Evolutionary conservation across 257 asterid genomes (phyloP).

Genomic region (Cinchona pubescens): DNA sequence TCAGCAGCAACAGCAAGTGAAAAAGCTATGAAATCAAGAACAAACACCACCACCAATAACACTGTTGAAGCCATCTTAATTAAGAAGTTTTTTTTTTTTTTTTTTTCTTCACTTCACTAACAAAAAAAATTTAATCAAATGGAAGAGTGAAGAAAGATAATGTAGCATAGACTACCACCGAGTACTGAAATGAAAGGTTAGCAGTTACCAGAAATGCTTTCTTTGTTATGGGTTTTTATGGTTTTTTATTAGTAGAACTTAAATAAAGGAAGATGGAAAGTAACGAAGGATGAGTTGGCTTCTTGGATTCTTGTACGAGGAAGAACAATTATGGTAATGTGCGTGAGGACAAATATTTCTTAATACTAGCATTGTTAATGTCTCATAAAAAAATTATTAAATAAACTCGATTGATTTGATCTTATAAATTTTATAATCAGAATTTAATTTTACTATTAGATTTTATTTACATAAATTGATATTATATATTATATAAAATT

Average conservation of each 20-base stretch:
- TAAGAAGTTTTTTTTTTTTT: neutral
- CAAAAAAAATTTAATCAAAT: neutral
- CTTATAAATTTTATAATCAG: too few species aligned
- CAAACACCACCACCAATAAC: constrained; percentile 44
- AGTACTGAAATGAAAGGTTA: too few species aligned
- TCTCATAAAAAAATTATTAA: too few species aligned
- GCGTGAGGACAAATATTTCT: too few species aligned
- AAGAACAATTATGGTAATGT: too few species aligned
- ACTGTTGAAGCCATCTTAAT: constrained; percentile 50
- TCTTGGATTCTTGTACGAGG: neutral
- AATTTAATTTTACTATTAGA: too few species aligned
- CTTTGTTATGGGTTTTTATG: neutral
- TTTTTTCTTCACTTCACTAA: neutral
- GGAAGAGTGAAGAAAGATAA: neutral
- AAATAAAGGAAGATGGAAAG: neutral
- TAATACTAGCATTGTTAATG: too few species aligned
- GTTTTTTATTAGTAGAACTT: neutral
- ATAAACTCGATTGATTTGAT: too few species aligned
- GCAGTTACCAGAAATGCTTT: neutral
- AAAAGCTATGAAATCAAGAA: constrained; percentile 72
- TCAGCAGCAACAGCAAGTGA: constrained; percentile 81
- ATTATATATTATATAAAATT: too few species aligned
- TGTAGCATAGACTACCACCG: neutral
- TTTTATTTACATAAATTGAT: too few species aligned
- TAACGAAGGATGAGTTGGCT: neutral